Conservation (phyloP, 352 stramenopile genomes). For the Globisporangium paroecandrum region DNA sequence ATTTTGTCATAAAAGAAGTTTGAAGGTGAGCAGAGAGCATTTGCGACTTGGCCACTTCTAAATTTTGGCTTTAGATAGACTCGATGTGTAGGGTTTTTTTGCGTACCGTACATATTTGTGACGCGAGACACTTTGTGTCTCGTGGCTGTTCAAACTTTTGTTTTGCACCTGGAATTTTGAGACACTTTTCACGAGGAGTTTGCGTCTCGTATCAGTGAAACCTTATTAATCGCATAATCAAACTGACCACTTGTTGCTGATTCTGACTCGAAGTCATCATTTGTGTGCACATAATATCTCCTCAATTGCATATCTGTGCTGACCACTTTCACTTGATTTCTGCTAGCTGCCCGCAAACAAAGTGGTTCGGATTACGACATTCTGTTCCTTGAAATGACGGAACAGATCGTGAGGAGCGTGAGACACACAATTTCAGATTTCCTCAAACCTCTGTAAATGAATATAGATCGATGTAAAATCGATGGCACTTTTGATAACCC, state of each 20-base stretch:
- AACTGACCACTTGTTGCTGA: neutral
- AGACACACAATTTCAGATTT: neutral
- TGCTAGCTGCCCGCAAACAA: neutral
- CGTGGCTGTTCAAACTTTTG: neutral
- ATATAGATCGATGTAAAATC: neutral
- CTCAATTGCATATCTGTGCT: neutral
- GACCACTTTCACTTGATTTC: constrained; percentile 2
- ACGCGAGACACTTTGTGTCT: neutral
- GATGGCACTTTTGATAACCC: too few relatives aligned
- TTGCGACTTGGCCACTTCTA: neutral
- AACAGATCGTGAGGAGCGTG: constrained; percentile 5
- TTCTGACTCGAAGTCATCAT: neutral
- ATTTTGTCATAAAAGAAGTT: neutral
- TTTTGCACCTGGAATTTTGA: constrained; percentile 9
- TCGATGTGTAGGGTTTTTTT: neutral
- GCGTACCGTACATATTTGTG: neutral
- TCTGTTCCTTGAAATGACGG: constrained; percentile 1
- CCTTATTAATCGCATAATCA: neutral
- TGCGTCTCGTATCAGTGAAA: neutral
- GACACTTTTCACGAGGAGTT: neutral
- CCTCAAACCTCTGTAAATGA: neutral
- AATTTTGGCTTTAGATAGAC: neutral
- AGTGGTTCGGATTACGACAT: neutral
- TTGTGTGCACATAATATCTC: neutral
- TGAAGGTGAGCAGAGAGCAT: neutral